Percentiles rank a stretch among this genome's conserved stretches.
Conservation (phyloP, 208 protist species). For the Leishmania tarentolae region DNA sequence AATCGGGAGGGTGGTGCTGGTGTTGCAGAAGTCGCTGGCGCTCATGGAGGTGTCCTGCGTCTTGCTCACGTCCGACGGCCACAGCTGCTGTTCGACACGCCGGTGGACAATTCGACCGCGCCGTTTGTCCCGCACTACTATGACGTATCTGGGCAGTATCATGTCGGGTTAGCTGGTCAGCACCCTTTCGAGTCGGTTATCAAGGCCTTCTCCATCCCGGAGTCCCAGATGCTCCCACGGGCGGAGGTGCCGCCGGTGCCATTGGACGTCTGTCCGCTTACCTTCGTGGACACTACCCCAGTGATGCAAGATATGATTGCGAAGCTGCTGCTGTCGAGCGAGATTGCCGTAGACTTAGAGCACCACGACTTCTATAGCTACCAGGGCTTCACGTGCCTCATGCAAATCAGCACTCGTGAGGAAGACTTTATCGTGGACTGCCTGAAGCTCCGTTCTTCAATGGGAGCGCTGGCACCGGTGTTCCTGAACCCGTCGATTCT, state of each 20-base stretch:
- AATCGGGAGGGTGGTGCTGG: constrained; percentile 8
- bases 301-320: constrained; percentile 52
- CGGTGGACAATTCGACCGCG: constrained; percentile 70
- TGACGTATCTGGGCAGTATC: constrained; percentile 52
- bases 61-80: constrained; percentile 54
- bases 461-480: constrained; percentile 87
- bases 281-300: constrained; percentile 70
- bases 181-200: constrained; percentile 84
- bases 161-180: constrained; percentile 55
- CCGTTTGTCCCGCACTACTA: constrained; percentile 72
- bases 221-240: constrained; percentile 54
- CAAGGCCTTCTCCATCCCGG: constrained; percentile 40
- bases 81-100: constrained; percentile 77
- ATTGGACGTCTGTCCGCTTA: constrained; percentile 58
- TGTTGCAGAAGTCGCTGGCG: neutral
- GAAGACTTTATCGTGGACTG: constrained; percentile 98
- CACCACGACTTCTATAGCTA: constrained; percentile 95
- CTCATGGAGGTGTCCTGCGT: constrained; percentile 19
- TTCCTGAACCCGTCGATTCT: constrained; percentile 94
- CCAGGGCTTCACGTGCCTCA: constrained; percentile 97
- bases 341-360: constrained; percentile 96
- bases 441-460: constrained; percentile 88
- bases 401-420: constrained; percentile 97
- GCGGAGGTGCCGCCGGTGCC: constrained; percentile 68
- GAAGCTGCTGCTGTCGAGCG: constrained; percentile 51